Evolutionary conservation across 225 moss, liverwort and hornwort species (phyloP), one percentile per base, ranked within the genome.

Genomic region (Sphagnum tenellum): DNA sequence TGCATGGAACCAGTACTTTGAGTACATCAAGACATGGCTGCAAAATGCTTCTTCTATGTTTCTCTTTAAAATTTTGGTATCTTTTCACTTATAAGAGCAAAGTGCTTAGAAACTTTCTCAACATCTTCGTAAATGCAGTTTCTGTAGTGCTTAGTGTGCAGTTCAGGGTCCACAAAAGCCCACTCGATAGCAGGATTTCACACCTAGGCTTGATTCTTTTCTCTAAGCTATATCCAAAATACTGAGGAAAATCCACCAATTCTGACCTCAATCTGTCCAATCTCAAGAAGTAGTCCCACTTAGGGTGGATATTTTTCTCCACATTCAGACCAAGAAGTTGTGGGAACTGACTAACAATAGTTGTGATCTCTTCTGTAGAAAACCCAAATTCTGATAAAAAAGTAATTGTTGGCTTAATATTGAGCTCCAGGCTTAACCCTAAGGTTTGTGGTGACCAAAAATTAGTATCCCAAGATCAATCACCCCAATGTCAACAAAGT

Each of bases 171-270:
- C 81, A 89, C 13, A 57, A 45, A 8, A 81, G 60, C 12, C 83
- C 75, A 5, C 51, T 55, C 9, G 72, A 55, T 47, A 62, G 56
- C 7, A 89, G 77, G 54, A 74, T 71, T 53, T 58, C 74, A 59
- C 70, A 64, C 66, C 81, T 78, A 29, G 81, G 83, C 65, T 78
- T 83, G 3, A 82, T 86, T 3, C 79, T 79, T 13, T 81, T 81
- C 12, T 83, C 83, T 63, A 89, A 81, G 69, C 84, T 86, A 52
- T 86, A 89, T 45, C 86, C 86, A 65, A 89, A 86, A 60, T 86
- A 89, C 70, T 86, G 86, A 57, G 86, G 89, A 71, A 89, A 89
- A n/a, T 79, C 74, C 12, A 86, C 80, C n/a, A 89, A 53, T 63
- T 86, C 81, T 5, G 63, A 55, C 46, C 60, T 73, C 12, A 67